Conservation (phyloP, 306 rosid species). For the Sophora flavescens region DNA sequence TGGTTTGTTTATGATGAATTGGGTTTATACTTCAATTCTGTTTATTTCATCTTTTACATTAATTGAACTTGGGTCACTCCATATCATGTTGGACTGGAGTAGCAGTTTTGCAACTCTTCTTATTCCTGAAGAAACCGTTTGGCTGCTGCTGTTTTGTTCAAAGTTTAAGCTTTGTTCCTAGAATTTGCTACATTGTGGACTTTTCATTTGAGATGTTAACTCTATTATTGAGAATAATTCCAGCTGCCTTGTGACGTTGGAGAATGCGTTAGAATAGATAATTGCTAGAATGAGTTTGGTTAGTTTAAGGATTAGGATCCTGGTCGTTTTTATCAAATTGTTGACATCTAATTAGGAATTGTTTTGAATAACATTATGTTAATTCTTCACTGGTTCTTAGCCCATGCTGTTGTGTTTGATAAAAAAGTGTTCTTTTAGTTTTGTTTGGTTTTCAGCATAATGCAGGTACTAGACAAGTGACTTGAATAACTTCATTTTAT, state of each 20-base stretch:
- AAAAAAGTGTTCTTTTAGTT: neutral
- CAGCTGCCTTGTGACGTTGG: neutral
- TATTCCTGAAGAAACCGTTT: conserved; percentile 31
- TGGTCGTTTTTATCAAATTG: neutral
- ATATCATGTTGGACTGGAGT: conserved; percentile 17
- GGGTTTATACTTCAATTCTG: conserved; percentile 1
- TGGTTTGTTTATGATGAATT: conserved; percentile 12
- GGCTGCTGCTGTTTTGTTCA: conserved; percentile 22
- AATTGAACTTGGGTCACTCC: conserved; percentile 16
- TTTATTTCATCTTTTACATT: conserved; percentile 25
- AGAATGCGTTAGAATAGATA: neutral
- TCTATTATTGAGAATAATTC: neutral
- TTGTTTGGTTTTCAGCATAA: conserved; percentile 11
- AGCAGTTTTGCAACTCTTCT: conserved; percentile 29
- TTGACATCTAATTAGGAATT: conserved; percentile 23
- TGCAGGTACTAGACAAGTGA: neutral
- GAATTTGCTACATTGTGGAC: conserved; percentile 3
- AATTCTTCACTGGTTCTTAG: conserved; percentile 4
- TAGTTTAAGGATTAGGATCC: conserved; percentile 12
- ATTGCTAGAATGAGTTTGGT: conserved; percentile 27
- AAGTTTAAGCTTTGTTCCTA: conserved; percentile 30
- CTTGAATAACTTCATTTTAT: neutral
- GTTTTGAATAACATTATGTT: conserved; percentile 18
- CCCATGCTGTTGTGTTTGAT: neutral
- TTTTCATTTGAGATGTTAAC: conserved; percentile 13